Evolutionary conservation across 306 rosid genomes (phyloP).

Genomic region (Dicorynia guianensis): DNA sequence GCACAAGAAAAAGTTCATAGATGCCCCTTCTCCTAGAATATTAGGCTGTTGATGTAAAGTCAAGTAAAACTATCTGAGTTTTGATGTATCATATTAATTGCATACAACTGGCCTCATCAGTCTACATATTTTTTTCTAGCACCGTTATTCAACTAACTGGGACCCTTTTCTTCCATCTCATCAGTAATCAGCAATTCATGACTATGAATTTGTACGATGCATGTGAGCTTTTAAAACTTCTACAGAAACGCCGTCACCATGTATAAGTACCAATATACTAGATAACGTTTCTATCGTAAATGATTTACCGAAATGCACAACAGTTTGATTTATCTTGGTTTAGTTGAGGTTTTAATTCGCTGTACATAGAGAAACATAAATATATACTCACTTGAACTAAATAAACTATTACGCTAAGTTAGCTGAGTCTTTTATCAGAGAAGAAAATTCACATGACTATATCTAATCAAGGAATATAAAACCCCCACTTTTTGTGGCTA

Average conservation of each 20-base stretch:
- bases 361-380: background rate
- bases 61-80: slow-evolving; percentile 11
- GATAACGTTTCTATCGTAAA: slow-evolving; percentile 10
- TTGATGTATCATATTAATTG: background rate
- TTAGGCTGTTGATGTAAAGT: slow-evolving; percentile 19
- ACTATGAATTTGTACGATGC: background rate
- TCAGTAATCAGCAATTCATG: slow-evolving; percentile 6
- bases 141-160: background rate
- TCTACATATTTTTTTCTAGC: background rate
- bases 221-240: background rate
- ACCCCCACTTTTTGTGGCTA: background rate
- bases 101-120: background rate
- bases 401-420: background rate
- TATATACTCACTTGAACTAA: background rate
- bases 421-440: too few species aligned
- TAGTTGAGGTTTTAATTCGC: background rate
- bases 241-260: background rate
- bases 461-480: background rate
- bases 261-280: slow-evolving; percentile 8
- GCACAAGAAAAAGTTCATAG: background rate
- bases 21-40: slow-evolving; percentile 10
- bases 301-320: background rate
- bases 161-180: background rate
- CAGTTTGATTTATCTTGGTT: background rate
- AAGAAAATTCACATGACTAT: background rate